phyloP scores from a whole-genome alignment of 371 early-diverging fungal genomes.

The Rhizopus arrhizus region DNA sequence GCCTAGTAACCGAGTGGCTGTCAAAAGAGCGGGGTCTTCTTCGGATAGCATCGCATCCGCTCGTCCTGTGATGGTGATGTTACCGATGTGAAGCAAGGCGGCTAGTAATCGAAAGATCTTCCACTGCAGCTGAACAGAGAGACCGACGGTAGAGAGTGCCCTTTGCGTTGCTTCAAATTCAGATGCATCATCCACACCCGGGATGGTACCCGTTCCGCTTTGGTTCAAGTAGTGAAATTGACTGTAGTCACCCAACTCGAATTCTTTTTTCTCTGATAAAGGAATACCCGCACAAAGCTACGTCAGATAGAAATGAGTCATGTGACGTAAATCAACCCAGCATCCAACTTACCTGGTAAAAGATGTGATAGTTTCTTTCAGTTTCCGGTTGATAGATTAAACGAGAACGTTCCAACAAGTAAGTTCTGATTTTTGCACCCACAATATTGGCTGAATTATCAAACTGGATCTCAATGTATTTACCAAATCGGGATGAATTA shows the following conservation, averaged over 20 bases:
- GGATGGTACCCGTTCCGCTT: conserved; percentile 77
- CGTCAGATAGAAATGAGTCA: background rate
- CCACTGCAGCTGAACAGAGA: conserved; percentile 84
- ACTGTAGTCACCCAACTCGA: conserved; percentile 72
- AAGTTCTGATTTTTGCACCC: conserved; percentile 96
- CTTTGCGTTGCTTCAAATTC: conserved; percentile 89
- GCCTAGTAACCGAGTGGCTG: conserved; percentile 73
- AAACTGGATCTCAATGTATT: conserved; percentile 95
- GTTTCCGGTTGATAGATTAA: conserved; percentile 89
- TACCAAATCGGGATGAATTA: conserved; percentile 97
- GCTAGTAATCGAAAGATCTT: conserved; percentile 87
- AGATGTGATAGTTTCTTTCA: conserved; percentile 99
- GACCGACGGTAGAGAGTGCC: conserved; percentile 84
- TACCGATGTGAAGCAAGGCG: conserved; percentile 90
- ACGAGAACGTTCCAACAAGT: conserved; percentile 96
- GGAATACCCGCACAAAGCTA: conserved; percentile 89
- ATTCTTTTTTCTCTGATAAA: conserved; percentile 77
- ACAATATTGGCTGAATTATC: conserved; percentile 81
- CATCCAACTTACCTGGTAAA: conserved; percentile 76
- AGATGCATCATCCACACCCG: conserved; percentile 89
- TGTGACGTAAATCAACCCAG: background rate
- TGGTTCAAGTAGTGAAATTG: conserved; percentile 86
- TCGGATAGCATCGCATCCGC: conserved; percentile 75
- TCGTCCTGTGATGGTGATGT: conserved; percentile 80
- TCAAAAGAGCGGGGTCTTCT: conserved; percentile 69